A percentile compares a stretch with the other conserved stretches of the same genome.
Conservation (phyloP, 768 basidiomycete genomes). For the Suillus tomentosus region DNA sequence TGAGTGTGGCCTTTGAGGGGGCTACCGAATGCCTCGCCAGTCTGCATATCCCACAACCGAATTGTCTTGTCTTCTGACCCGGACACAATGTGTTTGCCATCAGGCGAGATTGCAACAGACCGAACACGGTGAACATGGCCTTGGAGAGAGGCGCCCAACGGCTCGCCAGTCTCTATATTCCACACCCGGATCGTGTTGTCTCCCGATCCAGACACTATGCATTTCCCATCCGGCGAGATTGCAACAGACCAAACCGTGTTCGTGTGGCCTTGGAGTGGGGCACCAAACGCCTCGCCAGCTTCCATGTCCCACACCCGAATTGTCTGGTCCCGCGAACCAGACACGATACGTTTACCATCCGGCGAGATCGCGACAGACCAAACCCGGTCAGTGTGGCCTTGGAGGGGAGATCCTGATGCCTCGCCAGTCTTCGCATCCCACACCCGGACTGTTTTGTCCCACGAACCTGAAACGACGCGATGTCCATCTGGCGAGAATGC, state of each 20-base stretch:
- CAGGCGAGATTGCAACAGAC: not conserved
- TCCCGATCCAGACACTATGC: not conserved
- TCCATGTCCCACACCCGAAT: constrained; percentile 15
- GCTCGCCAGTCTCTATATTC: not conserved
- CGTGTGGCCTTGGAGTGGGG: not conserved
- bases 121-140: not conserved
- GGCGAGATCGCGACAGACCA: constrained; percentile 3
- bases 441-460: constrained; percentile 12
- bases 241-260: not conserved
- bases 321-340: not conserved
- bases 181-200: not conserved
- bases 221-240: not conserved
- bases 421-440: constrained; percentile 21
- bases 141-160: not conserved
- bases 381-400: not conserved
- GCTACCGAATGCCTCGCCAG: not conserved
- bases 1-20: no score
- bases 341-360: not conserved
- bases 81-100: not conserved
- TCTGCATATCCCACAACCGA: not conserved
- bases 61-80: constrained; percentile 8
- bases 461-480: constrained; percentile 11
- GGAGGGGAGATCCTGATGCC: constrained; percentile 19
- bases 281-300: not conserved
- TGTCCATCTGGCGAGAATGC: not conserved